Evolutionary conservation across 805 yeast species (phyloP).

Genomic region (Teunomyces stri): DNA sequence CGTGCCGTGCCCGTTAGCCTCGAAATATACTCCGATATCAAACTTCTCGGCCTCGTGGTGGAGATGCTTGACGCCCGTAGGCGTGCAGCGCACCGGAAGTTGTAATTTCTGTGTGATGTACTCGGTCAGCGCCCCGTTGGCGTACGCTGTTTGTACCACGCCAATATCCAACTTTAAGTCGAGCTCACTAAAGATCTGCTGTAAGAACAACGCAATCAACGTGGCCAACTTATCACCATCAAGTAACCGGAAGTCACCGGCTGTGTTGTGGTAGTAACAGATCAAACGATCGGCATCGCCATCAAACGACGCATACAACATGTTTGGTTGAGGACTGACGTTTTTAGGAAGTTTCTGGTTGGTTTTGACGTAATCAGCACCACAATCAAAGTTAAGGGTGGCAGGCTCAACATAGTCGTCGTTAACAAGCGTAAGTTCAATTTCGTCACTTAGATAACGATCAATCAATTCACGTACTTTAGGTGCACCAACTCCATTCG

Average conservation of each 20-base stretch:
- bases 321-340: conserved; percentile 42
- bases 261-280: conserved; percentile 56
- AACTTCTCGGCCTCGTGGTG: conserved; percentile 87
- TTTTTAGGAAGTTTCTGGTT: conserved; percentile 74
- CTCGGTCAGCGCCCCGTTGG: conserved; percentile 87
- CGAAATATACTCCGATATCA: conserved; percentile 93
- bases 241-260: conserved; percentile 49
- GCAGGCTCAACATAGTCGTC: conserved; percentile 51
- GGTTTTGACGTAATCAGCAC: conserved; percentile 95
- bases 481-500: conserved; percentile 96
- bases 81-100: conserved; percentile 81
- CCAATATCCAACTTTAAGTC: conserved; percentile 56
- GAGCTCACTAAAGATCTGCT: conserved; percentile 46
- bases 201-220: conserved; percentile 68
- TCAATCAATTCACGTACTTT: conserved; percentile 52
- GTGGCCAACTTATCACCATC: conserved; percentile 96
- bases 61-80: conserved; percentile 95
- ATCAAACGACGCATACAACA: conserved; percentile 80
- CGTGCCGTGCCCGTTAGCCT: conserved; percentile 99
- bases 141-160: conserved; percentile 96
- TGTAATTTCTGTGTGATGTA: conserved; percentile 60
- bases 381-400: conserved; percentile 73
- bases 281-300: conserved; percentile 97
- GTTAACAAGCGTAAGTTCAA: conserved; percentile 51
- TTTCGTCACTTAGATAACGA: conserved; percentile 34